A percentile compares a stretch with the other conserved stretches of the same genome.
phyloP scores from a whole-genome alignment of 768 basidiomycete species.

The Suillus americanus region DNA sequence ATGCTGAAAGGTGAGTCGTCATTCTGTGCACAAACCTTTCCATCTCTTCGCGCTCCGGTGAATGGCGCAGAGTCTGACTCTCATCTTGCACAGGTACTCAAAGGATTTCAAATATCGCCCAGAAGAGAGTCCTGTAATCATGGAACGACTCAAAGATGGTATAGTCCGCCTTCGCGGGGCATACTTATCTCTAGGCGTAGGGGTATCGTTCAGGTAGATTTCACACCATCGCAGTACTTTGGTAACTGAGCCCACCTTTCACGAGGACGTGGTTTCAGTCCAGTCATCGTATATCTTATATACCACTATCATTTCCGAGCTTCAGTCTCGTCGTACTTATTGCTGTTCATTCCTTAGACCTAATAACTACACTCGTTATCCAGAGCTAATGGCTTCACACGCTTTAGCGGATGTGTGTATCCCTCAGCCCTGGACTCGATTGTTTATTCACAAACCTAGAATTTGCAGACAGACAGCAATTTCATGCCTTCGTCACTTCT shows the following conservation, averaged over 20 bases:
- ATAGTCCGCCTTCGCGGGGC: slow-evolving; percentile 71
- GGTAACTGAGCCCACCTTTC: background rate
- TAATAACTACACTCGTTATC: background rate
- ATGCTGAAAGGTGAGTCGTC: slow-evolving; percentile 59
- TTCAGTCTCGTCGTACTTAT: background rate
- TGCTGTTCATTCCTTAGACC: background rate
- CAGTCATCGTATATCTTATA: background rate
- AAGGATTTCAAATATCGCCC: slow-evolving; percentile 81
- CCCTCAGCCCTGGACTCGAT: background rate
- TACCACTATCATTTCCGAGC: background rate
- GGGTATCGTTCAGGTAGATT: background rate
- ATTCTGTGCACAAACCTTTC: background rate
- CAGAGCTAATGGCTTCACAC: background rate
- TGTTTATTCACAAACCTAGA: no score
- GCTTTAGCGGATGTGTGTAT: background rate
- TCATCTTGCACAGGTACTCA: slow-evolving; percentile 60
- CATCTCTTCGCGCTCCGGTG: background rate
- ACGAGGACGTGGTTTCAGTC: background rate
- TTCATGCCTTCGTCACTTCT: background rate
- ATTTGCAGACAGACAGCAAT: no score
- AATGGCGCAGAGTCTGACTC: background rate
- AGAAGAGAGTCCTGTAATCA: slow-evolving; percentile 82
- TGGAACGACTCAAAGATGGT: slow-evolving; percentile 73
- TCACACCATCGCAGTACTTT: background rate
- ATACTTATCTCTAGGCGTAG: slow-evolving; percentile 31